These are phyloP conservation scores for Phyllostachys edulis DNA, from an alignment of 176 grass and related monocot genomes.

Conservation along the genomic window DNA sequence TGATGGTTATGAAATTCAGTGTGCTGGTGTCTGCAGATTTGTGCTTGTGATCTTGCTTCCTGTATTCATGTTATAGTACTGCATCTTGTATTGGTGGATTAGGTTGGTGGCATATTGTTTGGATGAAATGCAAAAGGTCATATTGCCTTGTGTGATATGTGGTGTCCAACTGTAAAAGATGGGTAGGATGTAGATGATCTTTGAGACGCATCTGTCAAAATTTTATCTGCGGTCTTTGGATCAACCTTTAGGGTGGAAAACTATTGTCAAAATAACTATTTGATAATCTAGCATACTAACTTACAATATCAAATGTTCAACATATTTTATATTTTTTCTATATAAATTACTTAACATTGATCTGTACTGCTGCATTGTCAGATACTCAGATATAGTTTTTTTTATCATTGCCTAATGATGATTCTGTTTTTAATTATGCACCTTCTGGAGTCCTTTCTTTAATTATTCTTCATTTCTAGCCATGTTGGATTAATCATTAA, in stretches of 20 bases:
- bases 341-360: not conserved
- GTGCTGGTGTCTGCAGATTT: not conserved
- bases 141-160: not conserved
- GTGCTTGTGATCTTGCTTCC: not conserved
- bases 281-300: not conserved
- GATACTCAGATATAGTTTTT: not conserved
- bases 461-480: not conserved
- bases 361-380: not conserved
- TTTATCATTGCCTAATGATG: not conserved
- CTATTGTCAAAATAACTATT: not conserved
- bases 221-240: not conserved
- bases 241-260: not conserved
- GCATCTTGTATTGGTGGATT: not conserved
- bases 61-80: not conserved
- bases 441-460: not conserved
- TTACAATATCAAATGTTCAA: constrained; percentile 4
- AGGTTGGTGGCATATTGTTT: not conserved
- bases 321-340: not conserved
- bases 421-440: not conserved
- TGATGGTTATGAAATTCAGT: not conserved
- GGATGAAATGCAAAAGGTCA: not conserved
- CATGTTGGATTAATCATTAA: constrained; percentile 6
- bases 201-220: not conserved
- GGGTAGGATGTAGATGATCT: not conserved
- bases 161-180: not conserved